These are phyloP conservation scores for Phytophthora sp. DNA, from an alignment of 352 stramenopile genomes.

Conservation along the genomic window DNA sequence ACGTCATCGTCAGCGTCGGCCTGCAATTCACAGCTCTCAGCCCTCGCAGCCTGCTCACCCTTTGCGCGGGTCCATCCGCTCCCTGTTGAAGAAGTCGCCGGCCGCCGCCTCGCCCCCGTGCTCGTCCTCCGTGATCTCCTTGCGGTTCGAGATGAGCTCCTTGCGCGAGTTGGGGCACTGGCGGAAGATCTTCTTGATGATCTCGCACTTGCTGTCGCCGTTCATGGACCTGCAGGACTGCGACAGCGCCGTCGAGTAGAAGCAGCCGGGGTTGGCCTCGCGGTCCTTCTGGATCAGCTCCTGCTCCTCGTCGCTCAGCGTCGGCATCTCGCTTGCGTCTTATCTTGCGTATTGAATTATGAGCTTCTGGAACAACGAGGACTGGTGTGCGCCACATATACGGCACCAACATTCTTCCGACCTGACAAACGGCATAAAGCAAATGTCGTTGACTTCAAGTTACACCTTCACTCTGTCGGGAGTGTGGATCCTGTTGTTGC, in stretches of 20 bases:
- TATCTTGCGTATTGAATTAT: constrained; percentile 9
- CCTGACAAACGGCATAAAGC: constrained; percentile 7
- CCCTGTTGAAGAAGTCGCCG: constrained; percentile 75
- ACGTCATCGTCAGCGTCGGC: neutral
- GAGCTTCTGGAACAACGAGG: constrained; percentile 21
- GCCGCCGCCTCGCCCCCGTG: constrained; percentile 49
- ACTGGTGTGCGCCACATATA: constrained; percentile 23
- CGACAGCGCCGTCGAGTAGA: constrained; percentile 82
- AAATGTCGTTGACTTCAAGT: constrained; percentile 15
- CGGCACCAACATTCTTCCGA: constrained; percentile 20
- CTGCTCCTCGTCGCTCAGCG: constrained; percentile 74
- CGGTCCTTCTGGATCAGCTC: constrained; percentile 78
- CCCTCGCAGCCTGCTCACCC: constrained; percentile 25
- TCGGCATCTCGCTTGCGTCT: constrained; percentile 41
- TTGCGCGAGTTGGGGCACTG: constrained; percentile 76
- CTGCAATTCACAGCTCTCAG: neutral
- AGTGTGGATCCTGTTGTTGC: constrained; percentile 14
- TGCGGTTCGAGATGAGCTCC: constrained; percentile 79
- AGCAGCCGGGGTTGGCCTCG: constrained; percentile 74
- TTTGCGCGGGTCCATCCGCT: constrained; percentile 65
- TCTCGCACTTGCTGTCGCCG: constrained; percentile 87
- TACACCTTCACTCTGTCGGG: constrained; percentile 6
- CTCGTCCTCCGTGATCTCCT: constrained; percentile 80
- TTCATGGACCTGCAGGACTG: constrained; percentile 83
- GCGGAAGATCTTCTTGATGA: constrained; percentile 87